phyloP scores from a whole-genome alignment of 1,284 basidiomycete genomes.

The Sanghuangporus sanghuang region DNA sequence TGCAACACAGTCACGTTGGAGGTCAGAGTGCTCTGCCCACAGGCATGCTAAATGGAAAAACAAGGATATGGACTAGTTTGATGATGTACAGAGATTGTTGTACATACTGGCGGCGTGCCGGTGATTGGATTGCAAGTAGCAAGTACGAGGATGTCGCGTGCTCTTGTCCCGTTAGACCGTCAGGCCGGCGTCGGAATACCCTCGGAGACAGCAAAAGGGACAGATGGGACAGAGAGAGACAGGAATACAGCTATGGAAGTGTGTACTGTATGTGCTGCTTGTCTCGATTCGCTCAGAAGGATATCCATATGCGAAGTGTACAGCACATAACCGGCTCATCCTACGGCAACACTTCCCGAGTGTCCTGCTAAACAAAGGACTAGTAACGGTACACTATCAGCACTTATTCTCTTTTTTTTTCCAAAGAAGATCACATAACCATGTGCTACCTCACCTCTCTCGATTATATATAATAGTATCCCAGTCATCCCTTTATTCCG shows the following conservation, averaged over 20 bases:
- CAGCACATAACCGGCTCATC: no score
- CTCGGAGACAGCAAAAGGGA: neutral
- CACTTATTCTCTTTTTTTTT: neutral
- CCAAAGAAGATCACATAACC: neutral
- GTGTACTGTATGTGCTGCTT: neutral
- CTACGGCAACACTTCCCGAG: neutral
- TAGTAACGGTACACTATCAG: neutral
- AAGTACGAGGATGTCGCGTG: neutral
- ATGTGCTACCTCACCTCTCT: neutral
- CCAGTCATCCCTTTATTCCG: neutral
- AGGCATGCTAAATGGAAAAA: constrained; percentile 1
- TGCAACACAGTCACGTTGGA: neutral
- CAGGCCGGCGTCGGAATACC: constrained; percentile 2
- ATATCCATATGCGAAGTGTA: neutral
- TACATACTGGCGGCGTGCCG: neutral
- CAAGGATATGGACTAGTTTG: neutral
- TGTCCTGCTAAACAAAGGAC: no score
- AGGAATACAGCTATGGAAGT: neutral
- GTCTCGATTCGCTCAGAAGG: neutral
- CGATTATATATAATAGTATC: neutral
- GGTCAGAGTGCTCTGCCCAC: neutral
- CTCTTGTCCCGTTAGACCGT: neutral
- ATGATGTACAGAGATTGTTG: neutral
- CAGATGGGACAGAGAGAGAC: neutral
- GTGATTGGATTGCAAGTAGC: neutral